Base-by-base conservation (phyloP, 1,284 basidiomycete genomes). In the Megacollybia platyphylla region DNA sequence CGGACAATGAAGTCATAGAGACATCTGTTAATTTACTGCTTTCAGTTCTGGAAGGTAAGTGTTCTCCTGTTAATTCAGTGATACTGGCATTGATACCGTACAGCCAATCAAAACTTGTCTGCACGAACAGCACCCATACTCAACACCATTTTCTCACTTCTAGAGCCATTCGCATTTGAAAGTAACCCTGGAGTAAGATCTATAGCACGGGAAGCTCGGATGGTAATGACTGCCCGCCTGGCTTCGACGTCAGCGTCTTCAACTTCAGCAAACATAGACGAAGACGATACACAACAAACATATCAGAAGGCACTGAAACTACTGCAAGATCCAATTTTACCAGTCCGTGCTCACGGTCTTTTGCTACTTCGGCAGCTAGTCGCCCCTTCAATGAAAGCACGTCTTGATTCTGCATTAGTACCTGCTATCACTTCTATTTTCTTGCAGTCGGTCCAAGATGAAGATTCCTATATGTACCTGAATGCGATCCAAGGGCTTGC, bases 281-380 rank as follows among this genome's bases (percentile, higher is more conserved):
- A 65, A 13, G 65, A 70, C 45, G 62, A 61, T 42, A 61, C 70
- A 2, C 71, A 76, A 42, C 75, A 77, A 43, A 76, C 68, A 5
- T 97, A 97, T 57, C 87, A 89, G 53, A 85, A 87, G 49, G 90
- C 92, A 1, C 65, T 97, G 9, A 84, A 79, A 50, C 73, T 94
- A 17, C 65, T 97, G 3, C 86, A 93, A 59, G 94, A 98, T 59
- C 85, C 89, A 0, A 79, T 94, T 35, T 68, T 97, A 7, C 94
- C 94, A n/a, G 89, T 98, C 13, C 82, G 93, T 37, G 93, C 90
- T 0, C 92, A 97, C 57, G 94, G 94, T 0, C 67, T 96, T 2
- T 67, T 88, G 28, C 67, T 91, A 17, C 70, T 96, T n/a, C 79
- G 84, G 38, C 73, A 87, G 51, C 72, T 93, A 20, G 76, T 89